phyloP scores from a whole-genome alignment of 2,329 filamentous ascomycete genomes.

The Diaporthe aspalathi region DNA sequence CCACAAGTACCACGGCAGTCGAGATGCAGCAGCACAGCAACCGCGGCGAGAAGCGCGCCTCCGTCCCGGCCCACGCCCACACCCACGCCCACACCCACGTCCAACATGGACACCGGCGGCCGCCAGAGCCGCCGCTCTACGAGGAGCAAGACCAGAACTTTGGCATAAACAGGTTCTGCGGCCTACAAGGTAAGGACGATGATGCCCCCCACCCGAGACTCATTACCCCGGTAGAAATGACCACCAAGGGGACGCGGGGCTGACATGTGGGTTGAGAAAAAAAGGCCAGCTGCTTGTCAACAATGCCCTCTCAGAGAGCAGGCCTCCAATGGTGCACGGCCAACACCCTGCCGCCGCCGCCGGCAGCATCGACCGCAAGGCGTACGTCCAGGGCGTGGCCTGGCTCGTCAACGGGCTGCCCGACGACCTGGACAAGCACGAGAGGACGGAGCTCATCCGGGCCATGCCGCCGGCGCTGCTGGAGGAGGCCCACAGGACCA shows the following conservation, averaged over 20 bases:
- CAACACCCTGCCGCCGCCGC: not conserved
- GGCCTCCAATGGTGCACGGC: not conserved
- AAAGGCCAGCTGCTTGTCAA: conserved; percentile 35
- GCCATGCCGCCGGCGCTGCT: conserved; percentile 56
- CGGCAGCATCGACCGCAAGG: conserved; percentile 59
- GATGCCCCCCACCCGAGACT: not conserved
- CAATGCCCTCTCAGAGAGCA: conserved; percentile 27
- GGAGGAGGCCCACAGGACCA: conserved; percentile 39
- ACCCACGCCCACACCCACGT: not conserved
- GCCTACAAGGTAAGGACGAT: conserved; percentile 39
- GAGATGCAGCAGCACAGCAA: conserved; percentile 36
- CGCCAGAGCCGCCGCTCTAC: not conserved
- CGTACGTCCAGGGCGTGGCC: conserved; percentile 72
- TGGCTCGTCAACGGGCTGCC: conserved; percentile 75
- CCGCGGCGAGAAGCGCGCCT: conserved; percentile 16
- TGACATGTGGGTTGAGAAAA: not conserved
- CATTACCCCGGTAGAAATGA: not conserved
- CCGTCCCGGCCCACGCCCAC: not conserved
- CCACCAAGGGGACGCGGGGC: not conserved
- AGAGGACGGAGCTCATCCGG: conserved; percentile 62
- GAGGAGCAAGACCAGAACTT: conserved; percentile 9
- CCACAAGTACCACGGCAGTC: conserved; percentile 26
- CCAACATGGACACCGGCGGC: not conserved
- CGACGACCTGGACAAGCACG: conserved; percentile 64
- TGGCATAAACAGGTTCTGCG: conserved; percentile 41